Evolutionary conservation across 1,139 yeast species (phyloP), one percentile per base, ranked within the genome.

Genomic region (Debaryomyces robertsiae): DNA sequence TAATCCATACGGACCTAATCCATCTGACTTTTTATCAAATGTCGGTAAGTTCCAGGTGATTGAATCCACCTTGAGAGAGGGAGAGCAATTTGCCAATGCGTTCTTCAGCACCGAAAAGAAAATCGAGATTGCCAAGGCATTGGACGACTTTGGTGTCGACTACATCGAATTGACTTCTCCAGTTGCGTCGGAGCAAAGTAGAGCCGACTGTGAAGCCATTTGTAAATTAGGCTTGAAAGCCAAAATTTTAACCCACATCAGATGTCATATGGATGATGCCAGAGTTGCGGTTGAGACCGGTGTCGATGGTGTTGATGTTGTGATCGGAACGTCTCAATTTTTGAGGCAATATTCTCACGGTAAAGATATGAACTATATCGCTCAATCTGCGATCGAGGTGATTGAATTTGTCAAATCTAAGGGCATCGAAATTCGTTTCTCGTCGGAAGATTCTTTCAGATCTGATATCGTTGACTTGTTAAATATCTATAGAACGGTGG

Each of bases 181-280:
- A 16, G 98, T 94, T 41, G 98, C 98, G 38, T 83, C 94, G 43
- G 98, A 93, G 68, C 98, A 93, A 71, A 82, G 93, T 46, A 81
- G 94, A 65, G 72, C 65, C 53, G 98, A 93, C 69, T 91, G 98
- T 75, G 97, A 93, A 72, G 98, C 97, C 46, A 93, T 93, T 55
- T 93, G 98, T 77, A 91, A 93, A 75, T 78, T 93, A 53, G 98
- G 98, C 3, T 82, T 93, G 63, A 90, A 87, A 73, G 94, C 98
- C 50, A 93, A 93, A 75, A 89, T 91, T 50, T 79, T 91, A 57
- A 80, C 85, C 39, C 97, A 91, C 65, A 91, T 91, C 56, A 82
- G 97, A 71, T 93, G 98, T 69, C 97, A 91, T 67, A 91, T 93
- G 98, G 98, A 93, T 64, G 98, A 93, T 59, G 98, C 98, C 48